Evolutionary conservation across 2,329 filamentous ascomycete genomes (phyloP).

Genomic region (Grosmannia serpens): DNA sequence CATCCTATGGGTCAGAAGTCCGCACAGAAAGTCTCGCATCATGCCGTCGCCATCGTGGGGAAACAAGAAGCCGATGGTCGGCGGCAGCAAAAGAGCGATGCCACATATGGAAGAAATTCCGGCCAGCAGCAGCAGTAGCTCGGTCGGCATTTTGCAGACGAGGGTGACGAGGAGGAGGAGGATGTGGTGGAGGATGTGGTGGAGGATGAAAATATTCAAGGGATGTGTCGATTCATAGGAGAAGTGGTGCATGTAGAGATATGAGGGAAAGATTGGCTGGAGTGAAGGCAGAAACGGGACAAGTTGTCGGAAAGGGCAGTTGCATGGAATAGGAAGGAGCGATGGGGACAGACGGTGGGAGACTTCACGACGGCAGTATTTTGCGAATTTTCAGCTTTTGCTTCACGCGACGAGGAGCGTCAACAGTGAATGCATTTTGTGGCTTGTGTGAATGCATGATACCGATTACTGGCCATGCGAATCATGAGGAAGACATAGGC

Average conservation of each 20-base stretch:
- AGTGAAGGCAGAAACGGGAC: not conserved
- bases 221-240: not conserved
- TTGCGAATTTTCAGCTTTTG: not conserved
- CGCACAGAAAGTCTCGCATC: not conserved
- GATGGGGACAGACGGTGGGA: not conserved
- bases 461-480: no score
- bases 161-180: not conserved
- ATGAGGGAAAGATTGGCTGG: not conserved
- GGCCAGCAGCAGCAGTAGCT: not conserved
- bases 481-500: no score
- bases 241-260: not conserved
- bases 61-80: not conserved
- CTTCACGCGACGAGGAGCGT: not conserved
- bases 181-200: not conserved
- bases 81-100: not conserved
- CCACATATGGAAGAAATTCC: not conserved
- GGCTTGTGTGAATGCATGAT: no score
- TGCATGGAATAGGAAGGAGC: not conserved
- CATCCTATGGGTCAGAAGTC: not conserved
- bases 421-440: no score
- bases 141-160: not conserved
- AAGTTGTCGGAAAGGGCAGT: not conserved
- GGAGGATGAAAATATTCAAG: not conserved
- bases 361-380: no score
- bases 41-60: not conserved